A percentile compares a stretch with the other conserved stretches of the same genome.
Evolutionary conservation across 2,329 filamentous ascomycete genomes (phyloP).

Genomic region (Colletotrichum sojae): DNA sequence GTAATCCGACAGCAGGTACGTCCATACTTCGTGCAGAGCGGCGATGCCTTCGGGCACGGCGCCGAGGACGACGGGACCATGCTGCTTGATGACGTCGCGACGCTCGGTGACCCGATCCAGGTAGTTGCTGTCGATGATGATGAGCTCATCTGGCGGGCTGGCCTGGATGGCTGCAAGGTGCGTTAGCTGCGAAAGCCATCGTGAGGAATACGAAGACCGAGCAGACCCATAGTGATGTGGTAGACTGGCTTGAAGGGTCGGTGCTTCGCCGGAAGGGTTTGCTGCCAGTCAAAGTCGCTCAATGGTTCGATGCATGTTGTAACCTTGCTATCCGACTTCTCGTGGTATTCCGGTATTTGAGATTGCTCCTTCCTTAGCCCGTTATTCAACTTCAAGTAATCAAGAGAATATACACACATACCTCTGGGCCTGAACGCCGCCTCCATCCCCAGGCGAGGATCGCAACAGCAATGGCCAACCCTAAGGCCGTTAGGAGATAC

Average conservation of each 20-base stretch:
- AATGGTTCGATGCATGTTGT: constrained; percentile 45
- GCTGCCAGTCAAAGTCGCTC: constrained; percentile 56
- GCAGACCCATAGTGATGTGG: constrained; percentile 68
- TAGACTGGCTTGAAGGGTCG: constrained; percentile 67
- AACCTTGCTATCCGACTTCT: constrained; percentile 1
- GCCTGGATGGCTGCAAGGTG: constrained; percentile 56
- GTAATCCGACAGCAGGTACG: constrained; percentile 61
- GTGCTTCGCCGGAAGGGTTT: constrained; percentile 54
- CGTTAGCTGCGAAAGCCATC: neutral
- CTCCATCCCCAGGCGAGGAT: constrained; percentile 21
- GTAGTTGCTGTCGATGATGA: constrained; percentile 68
- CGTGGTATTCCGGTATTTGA: neutral
- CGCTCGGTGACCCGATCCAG: constrained; percentile 58
- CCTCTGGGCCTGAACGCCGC: neutral
- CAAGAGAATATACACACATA: neutral
- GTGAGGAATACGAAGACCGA: neutral
- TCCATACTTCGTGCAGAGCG: constrained; percentile 64
- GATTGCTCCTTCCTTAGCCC: neutral
- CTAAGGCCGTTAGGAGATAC: constrained; percentile 19
- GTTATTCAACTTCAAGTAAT: neutral
- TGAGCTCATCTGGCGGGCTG: constrained; percentile 62
- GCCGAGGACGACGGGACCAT: constrained; percentile 59
- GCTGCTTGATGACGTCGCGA: constrained; percentile 53
- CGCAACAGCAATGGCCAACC: constrained; percentile 13
- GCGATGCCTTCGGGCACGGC: constrained; percentile 55